Evolutionary conservation across 1,284 basidiomycete genomes (phyloP), one percentile per base, ranked within the genome.

Genomic region (Stereum hirsutum): DNA sequence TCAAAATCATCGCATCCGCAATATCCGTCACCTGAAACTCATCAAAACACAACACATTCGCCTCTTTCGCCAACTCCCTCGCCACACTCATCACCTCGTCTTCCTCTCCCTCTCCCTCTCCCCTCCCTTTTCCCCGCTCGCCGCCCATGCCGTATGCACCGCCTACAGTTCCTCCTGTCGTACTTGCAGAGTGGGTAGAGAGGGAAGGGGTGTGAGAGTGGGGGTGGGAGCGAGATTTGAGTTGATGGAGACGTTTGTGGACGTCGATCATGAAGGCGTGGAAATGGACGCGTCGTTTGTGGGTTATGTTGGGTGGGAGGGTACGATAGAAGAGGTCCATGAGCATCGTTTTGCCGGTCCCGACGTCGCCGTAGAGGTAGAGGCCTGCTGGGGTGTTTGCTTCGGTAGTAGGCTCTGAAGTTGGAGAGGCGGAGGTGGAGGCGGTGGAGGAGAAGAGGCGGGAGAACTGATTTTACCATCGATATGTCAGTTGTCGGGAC

Each of bases 11-110:
- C 10, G 96, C 96, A 54, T 98, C 94, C 15, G 90, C 95, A 52
- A 99, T 99, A 64, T 99, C 95, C 11, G 94, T 97, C 8, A 99
- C 91, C 75, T 99, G 95, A 58, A 99, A 99, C 68, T 99, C 96
- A 59, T 99, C 95, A 58, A 99, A 97, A 59, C 95, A 98, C 30
- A 99, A 67, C 2, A 99, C 79, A 43, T 75, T 77, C 5, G 88
- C 87, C 49, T 95, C 84, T 32, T 74, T 75, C 4, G 95, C 94
- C 46, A 99, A 68, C 55, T 94, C 89, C 46, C 88, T 69, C 1
- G 94, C 93, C 1, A 97, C 92, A 28, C 90, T 89, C 17, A 81
- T 70, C 52, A 97, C 89, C 17, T 89, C 87, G 60, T 96, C 93
- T n/a, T n/a, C n/a, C n/a, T n/a, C n/a, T n/a, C n/a, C n/a, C n/a